These are phyloP conservation scores for Cutaneotrichosporon sp. DNA, from an alignment of 1,284 basidiomycete genomes.

Conservation along the genomic window DNA sequence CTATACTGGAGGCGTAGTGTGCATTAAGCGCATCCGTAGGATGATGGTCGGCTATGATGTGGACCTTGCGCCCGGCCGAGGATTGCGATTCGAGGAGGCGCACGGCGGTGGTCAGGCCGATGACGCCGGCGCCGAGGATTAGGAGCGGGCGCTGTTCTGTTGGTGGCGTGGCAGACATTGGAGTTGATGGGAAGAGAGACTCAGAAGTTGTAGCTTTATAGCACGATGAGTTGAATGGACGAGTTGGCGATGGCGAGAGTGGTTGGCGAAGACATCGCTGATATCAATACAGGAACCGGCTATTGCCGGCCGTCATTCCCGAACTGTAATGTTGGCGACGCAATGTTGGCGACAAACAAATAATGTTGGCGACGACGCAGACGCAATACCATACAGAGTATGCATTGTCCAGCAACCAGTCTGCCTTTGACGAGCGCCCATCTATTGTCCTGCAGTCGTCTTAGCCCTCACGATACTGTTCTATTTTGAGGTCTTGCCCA, in stretches of 20 bases:
- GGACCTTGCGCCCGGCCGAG: conserved; percentile 22
- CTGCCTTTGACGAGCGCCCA: neutral
- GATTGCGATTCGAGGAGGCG: conserved; percentile 36
- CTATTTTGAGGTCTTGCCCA: neutral
- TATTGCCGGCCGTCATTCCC: neutral
- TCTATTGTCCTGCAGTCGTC: neutral
- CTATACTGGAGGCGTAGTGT: conserved; percentile 42
- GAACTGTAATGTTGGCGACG: neutral
- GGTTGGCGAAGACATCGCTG: neutral
- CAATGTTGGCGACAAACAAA: neutral
- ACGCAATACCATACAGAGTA: neutral
- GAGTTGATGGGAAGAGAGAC: neutral
- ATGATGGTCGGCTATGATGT: conserved; percentile 46
- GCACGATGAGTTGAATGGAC: neutral
- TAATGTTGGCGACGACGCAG: neutral
- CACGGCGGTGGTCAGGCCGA: conserved; percentile 50
- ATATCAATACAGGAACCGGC: neutral
- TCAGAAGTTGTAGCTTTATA: neutral
- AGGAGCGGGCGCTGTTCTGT: conserved; percentile 16
- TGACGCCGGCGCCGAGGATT: conserved; percentile 47
- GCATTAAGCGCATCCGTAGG: conserved; percentile 42
- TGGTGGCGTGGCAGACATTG: neutral
- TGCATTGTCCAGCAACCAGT: neutral
- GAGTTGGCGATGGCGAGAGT: conserved; percentile 5
- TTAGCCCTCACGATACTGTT: neutral